Base-by-base conservation (phyloP, 2,329 filamentous ascomycete genomes). In the Apiospora arundinis region DNA sequence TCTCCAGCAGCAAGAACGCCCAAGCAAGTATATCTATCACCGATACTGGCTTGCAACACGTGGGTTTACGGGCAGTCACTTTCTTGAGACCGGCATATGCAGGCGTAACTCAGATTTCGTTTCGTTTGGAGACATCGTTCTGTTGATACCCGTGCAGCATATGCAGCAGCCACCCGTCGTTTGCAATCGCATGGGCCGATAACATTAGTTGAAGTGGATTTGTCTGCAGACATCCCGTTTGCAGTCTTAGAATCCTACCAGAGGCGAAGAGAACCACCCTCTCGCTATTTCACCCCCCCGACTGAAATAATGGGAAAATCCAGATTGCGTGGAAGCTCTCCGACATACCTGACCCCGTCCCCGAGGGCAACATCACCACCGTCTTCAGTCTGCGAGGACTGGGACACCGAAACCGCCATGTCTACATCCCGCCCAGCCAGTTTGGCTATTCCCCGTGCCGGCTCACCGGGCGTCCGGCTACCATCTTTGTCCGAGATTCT, bases 401-500 rank as follows among this genome's bases (percentile, higher is more conserved):
- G 80, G 75, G 82, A 82, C 78, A 74, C 78, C 73, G 80, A 83
- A 74, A 82, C 82, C 73, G 81, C 81, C 77, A 86, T 86, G 82
- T 79, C 84, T 45, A 77, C 82, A 28, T 89, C 88, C 8, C 82
- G 87, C 71, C 87, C 86, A 18, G 75, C 82, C 56, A 89, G 87
- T 78, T 79, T 85, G 79, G 82, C 83, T 69, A 82, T 85, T 70
- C 80, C 84, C 28, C 76, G 79, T 63, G 77, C 78, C 23, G 75
- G 75, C 65, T 85, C 85, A 52, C 82, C 83, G 56, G 80, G 81
- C 60, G 80, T 80, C 69, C 82, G 80, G 74, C 84, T 83, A 40
- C 95, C 94, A 60, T 92, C 94, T 42, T 86, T 99, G 68, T 89
- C 92, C 72, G 95, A 98, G 77, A 97, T 99, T 40, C 89, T 99